Evolutionary conservation across 768 basidiomycete species (phyloP).

Genomic region (Suillus occidentalis): DNA sequence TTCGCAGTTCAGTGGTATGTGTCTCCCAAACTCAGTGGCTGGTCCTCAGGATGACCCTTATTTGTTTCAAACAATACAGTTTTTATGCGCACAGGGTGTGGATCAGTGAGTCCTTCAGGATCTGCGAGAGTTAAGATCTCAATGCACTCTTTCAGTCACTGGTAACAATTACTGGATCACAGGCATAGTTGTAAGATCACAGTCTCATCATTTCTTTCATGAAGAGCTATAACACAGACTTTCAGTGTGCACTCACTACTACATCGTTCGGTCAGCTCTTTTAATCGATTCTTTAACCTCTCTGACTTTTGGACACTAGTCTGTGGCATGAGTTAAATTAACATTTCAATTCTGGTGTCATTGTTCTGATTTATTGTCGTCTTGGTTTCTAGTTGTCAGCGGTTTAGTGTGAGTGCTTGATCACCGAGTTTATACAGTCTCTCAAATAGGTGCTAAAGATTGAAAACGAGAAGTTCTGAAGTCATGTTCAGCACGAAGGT

Average conservation of each 20-base stretch:
- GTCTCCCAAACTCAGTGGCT: no score
- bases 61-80: conserved; percentile 10
- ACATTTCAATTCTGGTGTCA: background rate
- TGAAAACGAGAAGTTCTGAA: conserved; percentile 10
- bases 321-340: conserved; percentile 16
- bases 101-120: conserved; percentile 20
- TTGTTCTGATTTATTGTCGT: background rate
- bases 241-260: conserved; percentile 1
- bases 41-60: background rate
- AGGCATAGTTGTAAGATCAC: background rate
- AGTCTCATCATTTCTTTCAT: background rate
- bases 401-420: background rate
- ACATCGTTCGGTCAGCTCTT: conserved; percentile 13
- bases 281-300: background rate
- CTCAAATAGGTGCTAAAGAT: conserved; percentile 4
- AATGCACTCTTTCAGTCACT: conserved; percentile 16
- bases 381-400: conserved; percentile 4
- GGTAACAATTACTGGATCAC: conserved; percentile 17
- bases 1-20: conserved; percentile 23
- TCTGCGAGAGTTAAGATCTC: background rate
- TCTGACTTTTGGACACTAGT: conserved; percentile 6
- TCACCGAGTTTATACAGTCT: background rate
- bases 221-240: conserved; percentile 4
- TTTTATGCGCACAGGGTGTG: conserved; percentile 29
- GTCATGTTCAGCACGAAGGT: conserved; percentile 11